Percentiles rank a stretch among this genome's conserved stretches.
Evolutionary conservation across 78 protist species (phyloP).

Genomic region (Dictyostelium brefeldianum): DNA sequence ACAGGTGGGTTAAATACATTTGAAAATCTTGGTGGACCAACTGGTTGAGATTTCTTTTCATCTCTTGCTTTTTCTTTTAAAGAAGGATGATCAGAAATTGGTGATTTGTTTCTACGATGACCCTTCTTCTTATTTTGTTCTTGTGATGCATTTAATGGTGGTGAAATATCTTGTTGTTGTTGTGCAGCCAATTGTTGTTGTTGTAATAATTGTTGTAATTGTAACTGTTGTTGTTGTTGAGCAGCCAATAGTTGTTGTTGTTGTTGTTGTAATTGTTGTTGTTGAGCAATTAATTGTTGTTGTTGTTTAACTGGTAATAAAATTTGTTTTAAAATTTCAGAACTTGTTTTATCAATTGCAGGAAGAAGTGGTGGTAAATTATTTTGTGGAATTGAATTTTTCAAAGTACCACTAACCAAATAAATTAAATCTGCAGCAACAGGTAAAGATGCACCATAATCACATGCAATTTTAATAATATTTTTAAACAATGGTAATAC

Average conservation of each 20-base stretch:
- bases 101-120: conserved; percentile 68
- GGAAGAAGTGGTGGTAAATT: conserved; percentile 42
- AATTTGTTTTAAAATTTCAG: conserved; percentile 56
- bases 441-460: conserved; percentile 34
- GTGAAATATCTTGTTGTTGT: background rate
- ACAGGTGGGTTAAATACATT: conserved; percentile 44
- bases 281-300: conserved; percentile 4
- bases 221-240: background rate
- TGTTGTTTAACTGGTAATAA: conserved; percentile 14
- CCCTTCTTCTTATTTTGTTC: conserved; percentile 36
- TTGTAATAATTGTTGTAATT: background rate
- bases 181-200: background rate
- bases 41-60: conserved; percentile 65
- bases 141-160: background rate
- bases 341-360: conserved; percentile 57
- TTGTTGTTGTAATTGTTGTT: background rate
- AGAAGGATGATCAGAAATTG: conserved; percentile 69
- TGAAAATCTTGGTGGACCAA: conserved; percentile 57
- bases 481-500: conserved; percentile 68
- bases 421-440: conserved; percentile 64
- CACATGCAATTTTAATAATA: conserved; percentile 62
- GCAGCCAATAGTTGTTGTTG: background rate
- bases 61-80: conserved; percentile 53
- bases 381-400: background rate
- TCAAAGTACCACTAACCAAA: background rate